Evolutionary conservation across 768 basidiomycete species (phyloP).

Genomic region (Panaeolus cyanescens): DNA sequence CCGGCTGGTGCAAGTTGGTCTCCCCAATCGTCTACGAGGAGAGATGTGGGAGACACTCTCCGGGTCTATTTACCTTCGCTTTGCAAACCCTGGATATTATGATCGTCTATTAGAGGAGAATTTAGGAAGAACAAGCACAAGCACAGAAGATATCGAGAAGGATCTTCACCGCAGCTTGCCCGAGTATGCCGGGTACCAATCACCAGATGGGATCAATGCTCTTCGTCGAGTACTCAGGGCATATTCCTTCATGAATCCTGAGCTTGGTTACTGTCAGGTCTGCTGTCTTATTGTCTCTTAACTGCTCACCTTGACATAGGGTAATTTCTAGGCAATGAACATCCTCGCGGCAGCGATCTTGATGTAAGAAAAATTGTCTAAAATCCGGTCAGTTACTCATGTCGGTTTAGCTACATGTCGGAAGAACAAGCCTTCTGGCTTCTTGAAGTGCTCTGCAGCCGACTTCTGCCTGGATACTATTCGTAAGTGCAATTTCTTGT

Average conservation of each 20-base stretch:
- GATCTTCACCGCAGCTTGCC: conserved; percentile 95
- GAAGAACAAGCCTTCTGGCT: conserved; percentile 99
- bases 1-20: conserved; percentile 94
- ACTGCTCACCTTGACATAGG: conserved; percentile 6
- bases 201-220: conserved; percentile 80
- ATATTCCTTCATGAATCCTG: conserved; percentile 94
- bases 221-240: conserved; percentile 91
- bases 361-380: conserved; percentile 53
- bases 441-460: conserved; percentile 90
- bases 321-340: conserved; percentile 80
- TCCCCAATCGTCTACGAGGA: conserved; percentile 91
- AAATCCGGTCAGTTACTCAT: conserved; percentile 9
- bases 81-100: conserved; percentile 83
- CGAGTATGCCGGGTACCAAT: conserved; percentile 96
- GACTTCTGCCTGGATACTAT: conserved; percentile 96
- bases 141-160: conserved; percentile 99
- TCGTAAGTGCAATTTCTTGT: conserved; percentile 54
- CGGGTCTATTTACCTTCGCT: conserved; percentile 90
- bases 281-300: conserved; percentile 15
- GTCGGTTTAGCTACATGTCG: conserved; percentile 82
- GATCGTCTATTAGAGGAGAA: conserved; percentile 73
- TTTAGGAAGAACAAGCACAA: conserved; percentile 76
- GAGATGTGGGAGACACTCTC: conserved; percentile 99
- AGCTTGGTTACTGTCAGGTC: conserved; percentile 93
- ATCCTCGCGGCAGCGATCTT: conserved; percentile 95